Base-by-base conservation (phyloP, 495 filamentous ascomycete genomes). In the Lophium mytilinum region DNA sequence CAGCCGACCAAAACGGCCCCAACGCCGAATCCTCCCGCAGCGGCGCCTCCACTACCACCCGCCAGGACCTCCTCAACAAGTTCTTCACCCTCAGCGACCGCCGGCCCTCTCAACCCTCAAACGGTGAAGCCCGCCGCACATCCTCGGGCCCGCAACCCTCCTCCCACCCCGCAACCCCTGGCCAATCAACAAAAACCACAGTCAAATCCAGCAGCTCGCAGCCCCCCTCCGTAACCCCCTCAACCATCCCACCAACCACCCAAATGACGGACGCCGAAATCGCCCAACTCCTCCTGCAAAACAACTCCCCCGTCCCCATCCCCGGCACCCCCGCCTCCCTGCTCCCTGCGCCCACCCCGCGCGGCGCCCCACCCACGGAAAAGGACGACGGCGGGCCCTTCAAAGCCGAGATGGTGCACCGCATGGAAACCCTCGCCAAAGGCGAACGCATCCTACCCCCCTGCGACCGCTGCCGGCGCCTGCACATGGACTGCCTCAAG, bases 401-500 rank as follows among this genome's bases (percentile, higher is more conserved):
- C 68, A 83, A 83, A 35, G 69, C 80, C 33, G 74, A 87, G 49
- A 88, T 92, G 75, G 78, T 86, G 8, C 71, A 81, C 17, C 82
- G 83, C 49, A 88, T 93, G 73, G 89, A 95, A 63, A 81, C 83
- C 55, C 71, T 92, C 10, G 73, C 78, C 24, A 82, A 85, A 18
- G 89, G 87, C 14, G 87, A 88, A 50, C 73, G 77, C 0, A 84
- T 94, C 36, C 62, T 81, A 11, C 89, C 89, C 18, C 87, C 89
- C 7, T 95, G 89, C 66, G 89, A 94, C 67, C 79, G 88, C 21
- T 95, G 89, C 62, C 78, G 89, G 18, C 78, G 89, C 12, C 74
- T 92, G 14, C 82, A 86, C 57, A 88, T 88, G 76, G 81, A 88
- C 55, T 95, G 89, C 51, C 71, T 89, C 37, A 93, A 92, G 70